Conservation (phyloP, 2,329 filamentous ascomycete species). For the Chrysoporthe puriensis region DNA sequence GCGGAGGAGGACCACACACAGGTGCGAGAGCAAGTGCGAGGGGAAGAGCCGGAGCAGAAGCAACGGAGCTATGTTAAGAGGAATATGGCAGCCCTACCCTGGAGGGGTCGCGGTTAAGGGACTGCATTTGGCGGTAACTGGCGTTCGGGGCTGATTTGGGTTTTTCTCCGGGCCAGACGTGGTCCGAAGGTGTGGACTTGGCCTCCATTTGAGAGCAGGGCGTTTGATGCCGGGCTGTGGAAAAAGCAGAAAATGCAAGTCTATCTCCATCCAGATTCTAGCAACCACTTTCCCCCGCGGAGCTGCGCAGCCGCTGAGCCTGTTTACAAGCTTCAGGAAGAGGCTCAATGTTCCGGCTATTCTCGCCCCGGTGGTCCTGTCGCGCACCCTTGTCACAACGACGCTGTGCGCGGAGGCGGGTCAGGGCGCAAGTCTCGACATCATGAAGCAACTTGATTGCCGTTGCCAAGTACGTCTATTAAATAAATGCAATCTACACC, state of each 20-base stretch:
- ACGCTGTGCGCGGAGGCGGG: too few species aligned
- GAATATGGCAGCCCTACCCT: neutral
- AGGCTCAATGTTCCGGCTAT: neutral
- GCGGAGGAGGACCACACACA: neutral
- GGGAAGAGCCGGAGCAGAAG: neutral
- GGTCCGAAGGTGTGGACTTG: constrained; percentile 4
- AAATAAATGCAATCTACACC: neutral
- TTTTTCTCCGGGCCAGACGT: constrained; percentile 16
- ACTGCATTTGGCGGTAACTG: constrained; percentile 22
- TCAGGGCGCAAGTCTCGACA: too few species aligned
- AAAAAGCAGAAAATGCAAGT: constrained; percentile 4
- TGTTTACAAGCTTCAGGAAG: neutral
- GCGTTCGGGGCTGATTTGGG: constrained; percentile 18
- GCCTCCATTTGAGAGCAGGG: constrained; percentile 16
- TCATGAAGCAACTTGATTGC: neutral
- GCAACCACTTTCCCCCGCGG: too few species aligned
- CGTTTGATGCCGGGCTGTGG: constrained; percentile 12
- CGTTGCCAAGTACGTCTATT: neutral
- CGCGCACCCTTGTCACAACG: too few species aligned
- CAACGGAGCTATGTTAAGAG: too few species aligned
- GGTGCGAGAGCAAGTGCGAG: neutral
- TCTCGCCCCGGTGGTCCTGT: too few species aligned
- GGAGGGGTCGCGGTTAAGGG: constrained; percentile 18
- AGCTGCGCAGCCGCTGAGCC: neutral
- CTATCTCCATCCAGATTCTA: neutral